Conservation (phyloP, 2,329 filamentous ascomycete species). For the Fusarium sp. region DNA sequence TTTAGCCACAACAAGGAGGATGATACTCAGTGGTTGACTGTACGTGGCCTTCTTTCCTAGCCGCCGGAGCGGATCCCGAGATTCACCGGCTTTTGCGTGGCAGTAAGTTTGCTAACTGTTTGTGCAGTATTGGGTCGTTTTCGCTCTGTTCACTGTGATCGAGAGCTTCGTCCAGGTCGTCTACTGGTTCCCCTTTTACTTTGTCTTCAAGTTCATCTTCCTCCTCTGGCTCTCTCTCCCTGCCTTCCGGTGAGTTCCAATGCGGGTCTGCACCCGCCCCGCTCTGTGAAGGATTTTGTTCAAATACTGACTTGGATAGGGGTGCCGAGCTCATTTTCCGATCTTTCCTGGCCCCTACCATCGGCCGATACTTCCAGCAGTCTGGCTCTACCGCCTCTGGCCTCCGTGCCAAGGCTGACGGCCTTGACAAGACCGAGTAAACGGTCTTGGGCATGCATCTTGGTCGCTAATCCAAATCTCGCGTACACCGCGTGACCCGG, state of each 20-base stretch:
- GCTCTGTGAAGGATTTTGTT: constrained; percentile 9
- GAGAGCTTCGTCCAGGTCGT: constrained; percentile 87
- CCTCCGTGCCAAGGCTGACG: constrained; percentile 88
- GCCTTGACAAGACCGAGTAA: constrained; percentile 77
- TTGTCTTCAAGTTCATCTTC: constrained; percentile 98
- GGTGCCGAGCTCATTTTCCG: constrained; percentile 97
- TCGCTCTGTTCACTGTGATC: constrained; percentile 82
- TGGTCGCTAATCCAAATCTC: constrained; percentile 45
- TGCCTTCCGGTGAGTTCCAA: constrained; percentile 80
- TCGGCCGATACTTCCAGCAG: constrained; percentile 88
- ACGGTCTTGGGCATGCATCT: constrained; percentile 22
- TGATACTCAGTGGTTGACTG: constrained; percentile 84
- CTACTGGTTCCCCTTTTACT: constrained; percentile 99
- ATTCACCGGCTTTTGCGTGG: constrained; percentile 1
- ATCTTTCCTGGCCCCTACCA: constrained; percentile 90
- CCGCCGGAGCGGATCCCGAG: constrained; percentile 7
- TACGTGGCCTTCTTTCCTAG: constrained; percentile 55
- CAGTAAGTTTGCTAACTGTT: constrained; percentile 49
- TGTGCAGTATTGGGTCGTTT: constrained; percentile 85
- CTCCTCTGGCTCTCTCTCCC: constrained; percentile 98
- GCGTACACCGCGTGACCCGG: constrained; percentile 37
- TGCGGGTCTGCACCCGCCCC: constrained; percentile 15
- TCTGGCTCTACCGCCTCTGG: constrained; percentile 81
- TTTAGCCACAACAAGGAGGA: constrained; percentile 78
- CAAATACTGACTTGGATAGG: constrained; percentile 59